Evolutionary conservation across 2,329 filamentous ascomycete species (phyloP).

Genomic region (Exophiala sp.): DNA sequence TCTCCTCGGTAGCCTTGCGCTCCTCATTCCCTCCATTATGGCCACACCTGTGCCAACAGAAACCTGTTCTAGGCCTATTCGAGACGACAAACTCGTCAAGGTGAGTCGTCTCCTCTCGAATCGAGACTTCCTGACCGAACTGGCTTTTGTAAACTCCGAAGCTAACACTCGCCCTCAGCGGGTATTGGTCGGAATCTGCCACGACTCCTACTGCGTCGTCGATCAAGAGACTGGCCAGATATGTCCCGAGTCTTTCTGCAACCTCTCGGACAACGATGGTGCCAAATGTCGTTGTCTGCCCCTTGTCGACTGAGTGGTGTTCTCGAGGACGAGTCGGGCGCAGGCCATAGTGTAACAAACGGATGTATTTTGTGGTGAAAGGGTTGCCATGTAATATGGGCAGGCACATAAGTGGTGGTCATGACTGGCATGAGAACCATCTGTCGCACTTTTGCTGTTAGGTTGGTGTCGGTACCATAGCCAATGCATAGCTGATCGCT

Average conservation of each 20-base stretch:
- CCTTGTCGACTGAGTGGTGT: background rate
- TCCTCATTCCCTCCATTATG: constrained; percentile 3
- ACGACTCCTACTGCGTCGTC: constrained; percentile 7
- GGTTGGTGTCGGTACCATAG: background rate
- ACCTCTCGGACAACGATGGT: constrained; percentile 7
- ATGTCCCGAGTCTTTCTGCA: constrained; percentile 9
- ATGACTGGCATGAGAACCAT: no score
- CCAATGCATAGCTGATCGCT: background rate
- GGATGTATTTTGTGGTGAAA: no score
- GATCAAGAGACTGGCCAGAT: constrained; percentile 3
- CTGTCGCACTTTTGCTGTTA: no score
- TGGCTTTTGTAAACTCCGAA: background rate
- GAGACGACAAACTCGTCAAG: constrained; percentile 12
- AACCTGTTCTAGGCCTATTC: background rate
- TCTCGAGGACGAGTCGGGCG: no score
- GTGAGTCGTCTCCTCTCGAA: background rate
- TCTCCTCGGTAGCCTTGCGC: constrained; percentile 7
- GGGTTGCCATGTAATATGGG: no score
- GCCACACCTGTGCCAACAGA: constrained; percentile 3
- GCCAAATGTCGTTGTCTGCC: constrained; percentile 9
- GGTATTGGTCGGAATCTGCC: constrained; percentile 4
- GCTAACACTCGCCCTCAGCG: background rate
- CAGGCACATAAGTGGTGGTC: no score
- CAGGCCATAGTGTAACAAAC: no score
- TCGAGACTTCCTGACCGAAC: background rate